Evolutionary conservation across 352 stramenopile genomes (phyloP), one percentile per base, ranked within the genome.

Genomic region (Pythium chondricola): DNA sequence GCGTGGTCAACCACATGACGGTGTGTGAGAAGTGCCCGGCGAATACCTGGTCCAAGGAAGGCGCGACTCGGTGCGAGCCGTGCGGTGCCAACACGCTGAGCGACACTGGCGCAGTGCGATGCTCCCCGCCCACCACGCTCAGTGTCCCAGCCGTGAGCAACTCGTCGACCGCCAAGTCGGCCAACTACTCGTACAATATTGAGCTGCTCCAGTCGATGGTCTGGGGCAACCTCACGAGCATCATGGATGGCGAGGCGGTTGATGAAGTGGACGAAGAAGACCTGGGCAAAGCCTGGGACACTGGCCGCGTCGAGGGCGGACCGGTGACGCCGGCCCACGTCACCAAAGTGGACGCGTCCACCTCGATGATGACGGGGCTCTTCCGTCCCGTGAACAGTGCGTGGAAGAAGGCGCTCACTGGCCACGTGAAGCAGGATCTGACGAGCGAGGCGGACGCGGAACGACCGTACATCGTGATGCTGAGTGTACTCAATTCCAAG

Each of bases 51-150:
- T 88, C 75, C 2, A 55, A 60, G 6, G 53, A 64, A 25, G 76
- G 79, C n/a, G 58, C 69, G 4, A 65, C 52, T 1, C 52, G 64
- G 36, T 90, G 79, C 29, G 72, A 51, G 42, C 43, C 65, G 4
- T 90, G 79, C 57, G 79, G 79, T 10, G 43, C 42, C n/a, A 88
- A 88, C 41, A 88, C 79, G 6, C 79, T 74, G 33, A 87, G 74
- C 27, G 62, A 42, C 17, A 25, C 37, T 26, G 74, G 74, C 32
- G 62, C 69, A 18, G 48, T 61, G 29, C 25, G 52, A 2, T 88
- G 77, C 45, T 58, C 72, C 4, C 72, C 77, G 26, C 74, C 74
- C 24, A 52, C 65, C 20, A 63, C 65, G 0, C 55, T 88, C 3
- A 63, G 51, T 4, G 52, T 72, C n/a, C n/a, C n/a, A n/a, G n/a